Percentiles rank a stretch among this genome's conserved stretches.
phyloP scores from a whole-genome alignment of 208 protist genomes.

The Wallacemonas collosoma region DNA sequence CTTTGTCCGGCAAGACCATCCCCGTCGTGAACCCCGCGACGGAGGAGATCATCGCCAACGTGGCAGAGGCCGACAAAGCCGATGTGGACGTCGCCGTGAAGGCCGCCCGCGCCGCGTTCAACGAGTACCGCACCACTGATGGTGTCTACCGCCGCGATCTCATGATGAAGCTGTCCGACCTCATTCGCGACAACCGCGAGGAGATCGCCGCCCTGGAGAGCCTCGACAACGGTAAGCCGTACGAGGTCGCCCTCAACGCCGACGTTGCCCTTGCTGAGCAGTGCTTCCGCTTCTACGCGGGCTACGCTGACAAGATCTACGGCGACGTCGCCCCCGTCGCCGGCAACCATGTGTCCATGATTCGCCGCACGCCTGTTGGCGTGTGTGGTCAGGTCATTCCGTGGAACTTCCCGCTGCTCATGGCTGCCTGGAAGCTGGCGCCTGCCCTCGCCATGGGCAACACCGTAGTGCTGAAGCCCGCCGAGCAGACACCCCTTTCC shows the following conservation, averaged over 20 bases:
- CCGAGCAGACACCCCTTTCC: slow-evolving; percentile 89
- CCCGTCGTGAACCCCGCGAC: slow-evolving; percentile 76
- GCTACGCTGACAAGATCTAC: slow-evolving; percentile 90
- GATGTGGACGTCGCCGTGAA: slow-evolving; percentile 89
- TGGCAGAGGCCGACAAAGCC: slow-evolving; percentile 71
- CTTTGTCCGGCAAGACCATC: slow-evolving; percentile 72
- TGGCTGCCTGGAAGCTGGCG: slow-evolving; percentile 87
- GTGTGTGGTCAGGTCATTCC: slow-evolving; percentile 88
- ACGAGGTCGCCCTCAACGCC: slow-evolving; percentile 44
- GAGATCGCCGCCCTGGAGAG: slow-evolving; percentile 83
- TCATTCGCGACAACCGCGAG: slow-evolving; percentile 63
- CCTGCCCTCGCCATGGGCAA: slow-evolving; percentile 86
- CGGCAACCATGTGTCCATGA: slow-evolving; percentile 66
- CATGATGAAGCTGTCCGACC: slow-evolving; percentile 78
- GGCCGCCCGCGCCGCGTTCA: slow-evolving; percentile 69
- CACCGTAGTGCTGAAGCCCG: slow-evolving; percentile 88
- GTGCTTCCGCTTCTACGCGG: slow-evolving; percentile 88
- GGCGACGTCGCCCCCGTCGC: slow-evolving; percentile 65
- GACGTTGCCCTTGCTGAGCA: slow-evolving; percentile 69
- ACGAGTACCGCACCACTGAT: slow-evolving; percentile 44
- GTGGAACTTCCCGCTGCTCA: slow-evolving; percentile 93
- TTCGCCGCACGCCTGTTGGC: slow-evolving; percentile 83
- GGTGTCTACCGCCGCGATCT: slow-evolving; percentile 52
- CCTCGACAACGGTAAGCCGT: slow-evolving; percentile 92
- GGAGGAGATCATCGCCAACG: slow-evolving; percentile 71